phyloP scores from a whole-genome alignment of 2,329 filamentous ascomycete genomes.

The Claviceps citrina region DNA sequence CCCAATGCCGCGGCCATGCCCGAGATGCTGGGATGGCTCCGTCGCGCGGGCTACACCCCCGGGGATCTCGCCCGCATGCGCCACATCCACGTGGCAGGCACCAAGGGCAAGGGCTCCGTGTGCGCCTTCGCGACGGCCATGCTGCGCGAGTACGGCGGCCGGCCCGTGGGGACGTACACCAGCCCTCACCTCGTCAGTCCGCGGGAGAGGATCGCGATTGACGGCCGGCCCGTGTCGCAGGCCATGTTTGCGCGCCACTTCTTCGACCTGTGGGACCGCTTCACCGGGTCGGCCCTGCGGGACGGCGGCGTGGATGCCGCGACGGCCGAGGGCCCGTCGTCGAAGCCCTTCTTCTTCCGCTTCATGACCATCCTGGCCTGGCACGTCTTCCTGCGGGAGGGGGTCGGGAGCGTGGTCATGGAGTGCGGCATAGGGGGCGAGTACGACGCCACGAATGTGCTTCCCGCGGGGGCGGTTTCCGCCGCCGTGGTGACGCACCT shows the following conservation, averaged over 20 bases:
- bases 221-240: constrained; percentile 54
- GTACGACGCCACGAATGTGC: constrained; percentile 80
- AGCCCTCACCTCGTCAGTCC: constrained; percentile 75
- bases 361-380: constrained; percentile 81
- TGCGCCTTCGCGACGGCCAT: constrained; percentile 72
- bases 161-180: constrained; percentile 58
- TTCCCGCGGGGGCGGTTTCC: constrained; percentile 46
- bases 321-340: constrained; percentile 36
- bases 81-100: constrained; percentile 74
- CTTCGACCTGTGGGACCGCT: constrained; percentile 65
- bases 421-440: constrained; percentile 93
- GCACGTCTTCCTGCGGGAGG: constrained; percentile 63
- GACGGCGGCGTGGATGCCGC: constrained; percentile 19
- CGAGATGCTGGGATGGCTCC: constrained; percentile 67
- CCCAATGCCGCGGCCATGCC: constrained; percentile 63
- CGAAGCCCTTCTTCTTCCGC: constrained; percentile 84
- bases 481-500: constrained; percentile 63
- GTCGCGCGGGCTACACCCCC: constrained; percentile 55
- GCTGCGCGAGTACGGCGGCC: constrained; percentile 31
- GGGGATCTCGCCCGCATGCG: constrained; percentile 27
- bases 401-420: constrained; percentile 63
- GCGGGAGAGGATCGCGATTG: constrained; percentile 69
- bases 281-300: constrained; percentile 24
- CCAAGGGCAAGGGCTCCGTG: constrained; percentile 86
- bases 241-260: constrained; percentile 61